Evolutionary conservation across 176 grass and related monocot genomes (phyloP), one percentile per base, ranked within the genome.

Genomic region (Bonia amplexicaulis): DNA sequence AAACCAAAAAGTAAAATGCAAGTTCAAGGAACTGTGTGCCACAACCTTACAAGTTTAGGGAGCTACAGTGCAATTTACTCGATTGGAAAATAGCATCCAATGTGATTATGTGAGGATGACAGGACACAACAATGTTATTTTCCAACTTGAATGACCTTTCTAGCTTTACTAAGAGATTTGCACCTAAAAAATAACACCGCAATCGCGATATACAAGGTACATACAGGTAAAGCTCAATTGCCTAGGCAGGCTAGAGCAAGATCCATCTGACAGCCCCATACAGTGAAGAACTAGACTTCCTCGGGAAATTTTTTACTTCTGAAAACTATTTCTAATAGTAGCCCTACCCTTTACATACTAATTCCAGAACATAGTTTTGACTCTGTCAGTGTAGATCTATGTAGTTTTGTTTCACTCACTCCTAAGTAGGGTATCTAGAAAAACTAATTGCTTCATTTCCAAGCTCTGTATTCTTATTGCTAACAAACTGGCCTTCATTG

Each of bases 321-420:
- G 57, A 25, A 59, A 59, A 25, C 9, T 59, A 59, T 59, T 59
- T 62, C 59, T 27, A 62, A 13, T 26, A 27, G 70, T 73, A 69
- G 39, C 31, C 20, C 62, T 13, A 62, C 59, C 25, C 59, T 62
- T 62, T 62, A 27, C 1, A 59, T 59, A 22, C 57, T 59, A 59
- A 31, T 77, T 85, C 62, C 26, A 23, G 10, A 84, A 75, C 8
- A 82, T 45, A 82, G 40, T 59, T 59, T 57, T 74, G 72, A 33
- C n/a, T 25, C 13, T 44, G 6, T 41, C 12, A 55, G 64, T 58
- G 35, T 44, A 66, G 31, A 15, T 80, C 20, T 66, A 86, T 71
- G 53, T 13, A 71, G 48, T 71, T 62, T 61, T 69, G 48, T 69
- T 59, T 35, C 19, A 9, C 7, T 78, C 14, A 49, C 41, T 76